These are phyloP conservation scores for Davidsoniella virescens DNA, from an alignment of 2,329 filamentous ascomycete species.

Conservation along the genomic window DNA sequence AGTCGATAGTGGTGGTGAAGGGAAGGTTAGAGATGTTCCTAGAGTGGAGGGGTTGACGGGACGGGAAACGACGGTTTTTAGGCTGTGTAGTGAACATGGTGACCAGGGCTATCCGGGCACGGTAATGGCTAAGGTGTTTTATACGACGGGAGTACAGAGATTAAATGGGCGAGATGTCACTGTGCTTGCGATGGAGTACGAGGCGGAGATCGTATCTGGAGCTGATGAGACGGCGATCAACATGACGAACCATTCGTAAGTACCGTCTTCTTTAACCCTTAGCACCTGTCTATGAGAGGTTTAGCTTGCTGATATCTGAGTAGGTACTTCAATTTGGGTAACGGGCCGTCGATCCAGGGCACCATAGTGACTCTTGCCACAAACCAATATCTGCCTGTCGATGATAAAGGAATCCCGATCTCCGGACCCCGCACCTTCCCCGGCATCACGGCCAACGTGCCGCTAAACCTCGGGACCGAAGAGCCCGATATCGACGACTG, in stretches of 20 bases:
- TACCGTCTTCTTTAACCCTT: neutral
- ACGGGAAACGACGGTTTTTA: constrained; percentile 41
- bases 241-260: constrained; percentile 75
- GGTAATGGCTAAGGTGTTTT: constrained; percentile 61
- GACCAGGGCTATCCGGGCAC: constrained; percentile 86
- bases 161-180: constrained; percentile 46
- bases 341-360: constrained; percentile 34
- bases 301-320: neutral
- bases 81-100: constrained; percentile 49
- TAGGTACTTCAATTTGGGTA: constrained; percentile 49
- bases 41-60: constrained; percentile 45
- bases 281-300: neutral
- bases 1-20: constrained; percentile 24
- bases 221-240: constrained; percentile 83
- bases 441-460: constrained; percentile 45
- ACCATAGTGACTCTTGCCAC: constrained; percentile 51
- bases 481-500: constrained; percentile 78
- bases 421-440: constrained; percentile 47
- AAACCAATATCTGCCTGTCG: constrained; percentile 54
- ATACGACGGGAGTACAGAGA: constrained; percentile 55
- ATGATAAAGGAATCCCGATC: constrained; percentile 57
- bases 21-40: constrained; percentile 31
- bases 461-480: constrained; percentile 55
- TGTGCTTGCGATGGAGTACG: constrained; percentile 74
- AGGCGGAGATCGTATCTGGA: constrained; percentile 63